These are phyloP conservation scores for Septoria linicola DNA, from an alignment of 2,329 filamentous ascomycete species.

Conservation along the genomic window DNA sequence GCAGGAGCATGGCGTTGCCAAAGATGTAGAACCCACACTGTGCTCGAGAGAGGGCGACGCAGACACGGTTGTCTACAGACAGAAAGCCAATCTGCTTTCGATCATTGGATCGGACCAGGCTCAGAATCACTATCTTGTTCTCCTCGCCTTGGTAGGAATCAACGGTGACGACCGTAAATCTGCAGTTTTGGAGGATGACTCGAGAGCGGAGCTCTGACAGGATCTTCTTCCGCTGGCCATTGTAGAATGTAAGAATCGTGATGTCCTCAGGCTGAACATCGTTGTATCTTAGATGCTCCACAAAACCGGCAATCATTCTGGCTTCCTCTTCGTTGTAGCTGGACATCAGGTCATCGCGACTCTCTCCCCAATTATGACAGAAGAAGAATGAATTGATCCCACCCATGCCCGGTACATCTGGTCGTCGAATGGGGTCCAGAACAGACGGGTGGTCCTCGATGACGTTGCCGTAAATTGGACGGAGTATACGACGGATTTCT, in stretches of 20 bases:
- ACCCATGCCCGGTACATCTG: slow-evolving; percentile 63
- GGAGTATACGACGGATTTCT: slow-evolving; percentile 61
- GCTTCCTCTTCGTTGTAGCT: slow-evolving; percentile 71
- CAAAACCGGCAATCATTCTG: slow-evolving; percentile 71
- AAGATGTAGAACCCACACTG: slow-evolving; percentile 80
- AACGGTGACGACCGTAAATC: slow-evolving; percentile 68
- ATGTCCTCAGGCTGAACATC: slow-evolving; percentile 61
- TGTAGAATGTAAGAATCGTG: slow-evolving; percentile 84
- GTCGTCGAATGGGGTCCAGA: slow-evolving; percentile 44
- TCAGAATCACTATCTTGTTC: slow-evolving; percentile 78
- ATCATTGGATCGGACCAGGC: slow-evolving; percentile 70
- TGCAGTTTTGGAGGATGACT: slow-evolving; percentile 23
- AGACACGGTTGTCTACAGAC: slow-evolving; percentile 61
- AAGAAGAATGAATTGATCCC: slow-evolving; percentile 61
- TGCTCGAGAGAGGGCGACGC: slow-evolving; percentile 67
- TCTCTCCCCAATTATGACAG: slow-evolving; percentile 65
- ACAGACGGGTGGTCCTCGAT: slow-evolving; percentile 60
- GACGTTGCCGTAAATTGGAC: slow-evolving; percentile 61
- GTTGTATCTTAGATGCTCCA: slow-evolving; percentile 69
- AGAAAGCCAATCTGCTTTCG: slow-evolving; percentile 69
- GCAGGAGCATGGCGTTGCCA: slow-evolving; percentile 64
- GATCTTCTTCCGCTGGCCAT: slow-evolving; percentile 72
- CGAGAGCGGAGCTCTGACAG: slow-evolving; percentile 46
- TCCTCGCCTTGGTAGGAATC: slow-evolving; percentile 92
- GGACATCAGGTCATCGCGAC: slow-evolving; percentile 61